Evolutionary conservation across 306 rosid species (phyloP), one percentile per base, ranked within the genome.

Genomic region (Rosa multiflora): DNA sequence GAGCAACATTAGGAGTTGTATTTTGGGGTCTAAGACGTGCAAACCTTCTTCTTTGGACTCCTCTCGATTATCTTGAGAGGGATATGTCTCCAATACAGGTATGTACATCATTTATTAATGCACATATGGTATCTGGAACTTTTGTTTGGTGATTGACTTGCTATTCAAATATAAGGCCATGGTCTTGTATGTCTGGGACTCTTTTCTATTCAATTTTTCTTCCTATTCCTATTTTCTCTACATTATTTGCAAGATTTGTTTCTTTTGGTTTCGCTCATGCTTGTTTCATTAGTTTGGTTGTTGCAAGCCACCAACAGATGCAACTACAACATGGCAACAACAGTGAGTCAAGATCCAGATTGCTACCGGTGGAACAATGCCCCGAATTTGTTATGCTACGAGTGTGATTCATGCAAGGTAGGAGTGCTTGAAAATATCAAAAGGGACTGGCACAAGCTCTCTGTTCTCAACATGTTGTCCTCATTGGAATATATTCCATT

Each of bases 391-490:
- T 73, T 93, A 2, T 96, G 99, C 87, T 96, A 89, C 78, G 99
- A 96, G 84, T 96, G 99, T 48, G 93, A 90, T 71, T 91, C 99
- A 0, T 96, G 99, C 97, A 96, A 93, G 66, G 97, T 92, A 6
- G 98, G 97, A 51, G 98, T 96, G 40, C 88, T 91, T 20, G 98
- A 96, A 80, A 82, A 88, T 44, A 85, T 89, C 20, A 84, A 92
- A 71, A 82, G 87, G 73, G 91, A 89, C 26, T 96, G 99, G 99
- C 98, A 83, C 81, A 96, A 96, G 83, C 87, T 96, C 74, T 88
- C 94, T 4, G 91, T 96, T 39, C 94, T 96, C 18, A 90, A 82
- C 21, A 86, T 40, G 82, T 93, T 26, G 55, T 93, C 42, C 98
- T 96, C 72, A 93, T 96, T 4, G 96, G 83, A 9, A 80, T 93